Base-by-base conservation (phyloP, 208 protist species). In the Leishmania mexicana region DNA sequence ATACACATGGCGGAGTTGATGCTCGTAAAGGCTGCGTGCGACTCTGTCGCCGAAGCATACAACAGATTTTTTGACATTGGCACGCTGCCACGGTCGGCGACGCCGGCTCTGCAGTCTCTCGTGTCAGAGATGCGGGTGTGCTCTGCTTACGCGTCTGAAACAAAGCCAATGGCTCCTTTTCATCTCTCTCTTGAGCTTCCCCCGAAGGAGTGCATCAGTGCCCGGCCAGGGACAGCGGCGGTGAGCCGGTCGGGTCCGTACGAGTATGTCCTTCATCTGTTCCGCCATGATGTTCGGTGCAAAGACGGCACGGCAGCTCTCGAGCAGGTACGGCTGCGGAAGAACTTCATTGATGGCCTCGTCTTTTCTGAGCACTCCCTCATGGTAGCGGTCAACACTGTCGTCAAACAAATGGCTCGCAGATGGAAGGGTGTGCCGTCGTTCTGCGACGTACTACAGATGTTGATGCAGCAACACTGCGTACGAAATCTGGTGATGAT, bases 401-500 rank as follows among this genome's bases (percentile, higher is more conserved):
- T 71, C 1, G 62, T 40, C 17, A 80, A 58, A 38, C 45, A 51
- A 17, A 10, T 31, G 28, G 42, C 35, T 19, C 75, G 38, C 21
- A 4, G 35, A 31, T 28, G 21, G n/a, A 64, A 64, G 19, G 38
- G 5, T 11, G 65, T 57, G 40, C 76, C 62, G 28, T 75, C 76
- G 24, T 85, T 81, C 21, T 49, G 24, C 8, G 76, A 42, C 15
- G 81, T 85, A 2, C 28, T 78, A 31, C 57, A 77, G 53, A 75
- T 40, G 49, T 42, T 85, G 31, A 72, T 73, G 62, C 49, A 85
- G 24, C 8, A 76, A 45, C 13, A 38, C n/a, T 84, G 81, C 21
- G 19, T 80, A 4, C 81, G 81, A 19, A 84, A 84, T 47, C 24
- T 85, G 58, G 76, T 85, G 15, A 71, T 81, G 38, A 10, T 64